Percentiles rank a stretch among this genome's conserved stretches.
These are phyloP conservation scores for Amphirosellinia nigrospora DNA, from an alignment of 495 filamentous ascomycete species.

Conservation along the genomic window DNA sequence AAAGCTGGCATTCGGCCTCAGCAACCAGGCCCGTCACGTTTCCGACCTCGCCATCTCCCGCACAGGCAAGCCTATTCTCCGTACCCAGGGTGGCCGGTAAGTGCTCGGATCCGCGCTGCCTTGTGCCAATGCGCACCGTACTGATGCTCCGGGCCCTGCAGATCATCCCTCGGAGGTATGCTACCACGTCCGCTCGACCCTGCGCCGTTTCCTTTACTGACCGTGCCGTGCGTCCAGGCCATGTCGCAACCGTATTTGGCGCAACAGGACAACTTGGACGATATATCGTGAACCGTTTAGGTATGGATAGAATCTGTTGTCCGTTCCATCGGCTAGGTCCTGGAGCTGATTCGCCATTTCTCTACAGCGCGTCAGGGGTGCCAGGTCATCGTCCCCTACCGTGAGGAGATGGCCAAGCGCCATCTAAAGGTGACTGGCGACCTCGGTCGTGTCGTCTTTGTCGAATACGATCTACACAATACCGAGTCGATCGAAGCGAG, in stretches of 20 bases:
- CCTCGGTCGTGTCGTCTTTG: slow-evolving; percentile 84
- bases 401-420: slow-evolving; percentile 97
- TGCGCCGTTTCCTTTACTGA: slow-evolving; percentile 38
- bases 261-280: slow-evolving; percentile 94
- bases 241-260: slow-evolving; percentile 97
- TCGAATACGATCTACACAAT: slow-evolving; percentile 95
- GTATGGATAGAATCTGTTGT: slow-evolving; percentile 54
- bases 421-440: slow-evolving; percentile 96
- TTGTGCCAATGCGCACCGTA: slow-evolving; percentile 34
- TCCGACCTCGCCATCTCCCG: slow-evolving; percentile 84
- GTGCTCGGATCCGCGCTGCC: slow-evolving; percentile 32
- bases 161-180: slow-evolving; percentile 84
- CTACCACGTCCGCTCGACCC: slow-evolving; percentile 34
- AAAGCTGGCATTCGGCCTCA: slow-evolving; percentile 37
- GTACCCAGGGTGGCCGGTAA: slow-evolving; percentile 83
- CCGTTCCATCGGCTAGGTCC: neutral
- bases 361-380: slow-evolving; percentile 84
- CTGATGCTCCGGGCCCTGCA: slow-evolving; percentile 43
- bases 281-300: slow-evolving; percentile 96
- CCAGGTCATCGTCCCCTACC: slow-evolving; percentile 89
- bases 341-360: slow-evolving; percentile 8
- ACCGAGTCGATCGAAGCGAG: slow-evolving; percentile 95
- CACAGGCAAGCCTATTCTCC: slow-evolving; percentile 85
- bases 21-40: slow-evolving; percentile 48
- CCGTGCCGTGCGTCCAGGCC: slow-evolving; percentile 59